Percentiles rank a stretch among this genome's conserved stretches.
phyloP scores from a whole-genome alignment of 2,329 filamentous ascomycete genomes.

The Sporothrix sp. region DNA sequence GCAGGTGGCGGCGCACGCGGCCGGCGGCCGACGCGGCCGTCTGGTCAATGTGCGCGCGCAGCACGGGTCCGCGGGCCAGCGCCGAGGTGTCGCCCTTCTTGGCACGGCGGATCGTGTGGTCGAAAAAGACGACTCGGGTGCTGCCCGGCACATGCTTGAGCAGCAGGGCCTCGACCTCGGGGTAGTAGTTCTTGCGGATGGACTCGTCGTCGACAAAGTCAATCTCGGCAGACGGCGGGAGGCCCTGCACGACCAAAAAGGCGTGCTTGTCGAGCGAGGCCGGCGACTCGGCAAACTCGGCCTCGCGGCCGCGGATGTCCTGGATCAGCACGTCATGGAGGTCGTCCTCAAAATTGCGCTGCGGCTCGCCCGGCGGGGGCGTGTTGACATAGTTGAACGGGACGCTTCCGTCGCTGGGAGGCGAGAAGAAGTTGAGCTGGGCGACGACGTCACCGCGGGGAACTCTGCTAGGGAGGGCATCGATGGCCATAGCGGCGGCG shows the following conservation, averaged over 20 bases:
- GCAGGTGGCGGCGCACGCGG: constrained; percentile 59
- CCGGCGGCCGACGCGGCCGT: constrained; percentile 54
- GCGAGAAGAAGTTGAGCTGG: constrained; percentile 54
- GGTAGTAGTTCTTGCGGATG: constrained; percentile 69
- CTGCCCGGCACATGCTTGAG: constrained; percentile 57
- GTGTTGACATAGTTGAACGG: constrained; percentile 61
- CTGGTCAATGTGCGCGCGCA: constrained; percentile 73
- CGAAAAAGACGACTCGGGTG: constrained; percentile 63
- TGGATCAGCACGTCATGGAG: constrained; percentile 47
- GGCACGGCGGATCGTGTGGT: constrained; percentile 75
- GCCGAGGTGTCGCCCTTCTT: constrained; percentile 37
- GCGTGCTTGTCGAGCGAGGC: constrained; percentile 37
- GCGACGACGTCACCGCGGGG: constrained; percentile 53
- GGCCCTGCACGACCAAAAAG: constrained; percentile 54
- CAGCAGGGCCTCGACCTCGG: constrained; percentile 67
- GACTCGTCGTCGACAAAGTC: constrained; percentile 60
- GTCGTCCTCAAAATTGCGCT: constrained; percentile 52
- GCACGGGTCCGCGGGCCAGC: constrained; percentile 52
- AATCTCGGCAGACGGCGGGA: constrained; percentile 46
- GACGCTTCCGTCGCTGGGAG: constrained; percentile 47
- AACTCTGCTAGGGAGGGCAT: constrained; percentile 29
- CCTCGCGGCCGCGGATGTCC: constrained; percentile 65
- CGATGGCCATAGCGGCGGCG: constrained; percentile 11
- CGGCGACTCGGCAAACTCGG: constrained; percentile 17
- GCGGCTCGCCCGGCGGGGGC: constrained; percentile 49